Evolutionary conservation across 768 basidiomycete species (phyloP).

Genomic region (Leucocoprinus sp.): DNA sequence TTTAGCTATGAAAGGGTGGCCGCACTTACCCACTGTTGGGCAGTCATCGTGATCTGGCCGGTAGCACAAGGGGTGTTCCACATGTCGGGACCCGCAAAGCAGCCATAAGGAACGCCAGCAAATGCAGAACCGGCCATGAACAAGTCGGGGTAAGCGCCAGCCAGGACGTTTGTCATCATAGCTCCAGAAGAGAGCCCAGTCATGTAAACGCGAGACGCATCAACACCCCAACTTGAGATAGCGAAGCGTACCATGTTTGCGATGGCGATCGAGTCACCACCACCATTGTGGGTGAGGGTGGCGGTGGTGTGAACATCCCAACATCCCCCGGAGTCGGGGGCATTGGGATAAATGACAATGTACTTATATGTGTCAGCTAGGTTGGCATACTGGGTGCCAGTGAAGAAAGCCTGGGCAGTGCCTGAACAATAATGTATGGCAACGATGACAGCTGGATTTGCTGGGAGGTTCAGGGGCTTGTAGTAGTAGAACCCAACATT

Average conservation of each 20-base stretch:
- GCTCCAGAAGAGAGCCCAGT: constrained; percentile 46
- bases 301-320: constrained; percentile 45
- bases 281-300: constrained; percentile 47
- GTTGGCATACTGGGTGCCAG: constrained; percentile 38
- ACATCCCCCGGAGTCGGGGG: constrained; percentile 36
- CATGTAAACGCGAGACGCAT: constrained; percentile 38
- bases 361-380: constrained; percentile 40
- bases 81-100: constrained; percentile 38
- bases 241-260: constrained; percentile 39
- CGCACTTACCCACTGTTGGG: constrained; percentile 37
- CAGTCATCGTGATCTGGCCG: constrained; percentile 35
- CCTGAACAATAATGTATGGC: constrained; percentile 48
- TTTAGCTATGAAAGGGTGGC: neutral
- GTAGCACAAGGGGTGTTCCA: constrained; percentile 43
- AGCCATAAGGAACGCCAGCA: constrained; percentile 47
- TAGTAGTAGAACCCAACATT: constrained; percentile 42
- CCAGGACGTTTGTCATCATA: constrained; percentile 55
- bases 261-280: constrained; percentile 47
- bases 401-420: constrained; percentile 43
- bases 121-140: constrained; percentile 40
- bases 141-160: constrained; percentile 47
- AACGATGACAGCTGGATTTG: constrained; percentile 39
- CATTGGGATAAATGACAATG: constrained; percentile 43
- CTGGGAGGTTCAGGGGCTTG: constrained; percentile 28
- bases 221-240: constrained; percentile 38